Conservation (phyloP, 2,329 filamentous ascomycete genomes). For the Aspergillus niger region DNA sequence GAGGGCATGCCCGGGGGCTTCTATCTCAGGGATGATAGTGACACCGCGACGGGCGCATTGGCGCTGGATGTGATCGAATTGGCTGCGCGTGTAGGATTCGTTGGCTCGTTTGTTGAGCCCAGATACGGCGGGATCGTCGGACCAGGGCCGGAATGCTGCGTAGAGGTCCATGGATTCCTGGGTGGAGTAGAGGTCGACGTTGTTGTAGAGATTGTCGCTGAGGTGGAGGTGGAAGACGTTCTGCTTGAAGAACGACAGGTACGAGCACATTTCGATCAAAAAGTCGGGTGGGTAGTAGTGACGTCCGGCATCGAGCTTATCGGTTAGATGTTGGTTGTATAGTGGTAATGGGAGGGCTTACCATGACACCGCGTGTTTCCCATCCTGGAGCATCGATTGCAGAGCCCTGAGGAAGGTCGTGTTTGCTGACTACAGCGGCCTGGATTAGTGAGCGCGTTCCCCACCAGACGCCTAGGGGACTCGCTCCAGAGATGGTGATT, state of each 20-base stretch:
- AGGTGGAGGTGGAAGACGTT: slow-evolving; percentile 59
- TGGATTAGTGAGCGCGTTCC: slow-evolving; percentile 57
- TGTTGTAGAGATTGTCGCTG: slow-evolving; percentile 54
- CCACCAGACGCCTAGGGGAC: slow-evolving; percentile 58
- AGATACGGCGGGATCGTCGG: slow-evolving; percentile 48
- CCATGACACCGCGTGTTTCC: slow-evolving; percentile 50
- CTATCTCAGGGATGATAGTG: slow-evolving; percentile 59
- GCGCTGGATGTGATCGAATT: slow-evolving; percentile 54
- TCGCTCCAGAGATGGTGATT: slow-evolving; percentile 53
- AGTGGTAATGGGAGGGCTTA: slow-evolving; percentile 9
- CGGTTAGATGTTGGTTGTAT: slow-evolving; percentile 28
- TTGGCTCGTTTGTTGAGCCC: slow-evolving; percentile 55
- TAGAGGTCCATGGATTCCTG: slow-evolving; percentile 52
- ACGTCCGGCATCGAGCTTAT: slow-evolving; percentile 47
- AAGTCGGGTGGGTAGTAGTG: slow-evolving; percentile 58
- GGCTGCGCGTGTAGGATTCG: slow-evolving; percentile 54
- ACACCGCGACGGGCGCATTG: slow-evolving; percentile 56
- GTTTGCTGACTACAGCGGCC: slow-evolving; percentile 40
- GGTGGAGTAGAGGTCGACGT: slow-evolving; percentile 45
- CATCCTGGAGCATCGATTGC: slow-evolving; percentile 55
- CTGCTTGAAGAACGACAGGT: slow-evolving; percentile 61
- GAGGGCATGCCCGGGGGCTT: slow-evolving; percentile 58
- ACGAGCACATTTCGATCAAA: slow-evolving; percentile 56
- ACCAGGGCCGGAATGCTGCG: slow-evolving; percentile 56
- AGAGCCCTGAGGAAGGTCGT: slow-evolving; percentile 45